These are phyloP conservation scores for Penicillium antarcticum DNA, from an alignment of 495 filamentous ascomycete genomes.

Conservation along the genomic window DNA sequence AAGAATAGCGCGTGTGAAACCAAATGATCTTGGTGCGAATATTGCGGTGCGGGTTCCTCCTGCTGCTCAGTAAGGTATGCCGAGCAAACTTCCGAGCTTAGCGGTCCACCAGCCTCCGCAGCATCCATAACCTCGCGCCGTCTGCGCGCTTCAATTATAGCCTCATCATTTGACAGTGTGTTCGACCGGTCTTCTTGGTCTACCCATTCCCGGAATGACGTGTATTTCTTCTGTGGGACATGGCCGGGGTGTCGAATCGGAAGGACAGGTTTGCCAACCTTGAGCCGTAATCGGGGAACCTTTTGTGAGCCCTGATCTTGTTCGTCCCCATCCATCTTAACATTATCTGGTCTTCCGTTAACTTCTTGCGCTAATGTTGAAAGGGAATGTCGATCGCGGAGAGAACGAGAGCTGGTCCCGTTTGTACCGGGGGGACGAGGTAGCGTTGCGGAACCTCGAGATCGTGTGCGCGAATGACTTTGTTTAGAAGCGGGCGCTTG, in stretches of 20 bases:
- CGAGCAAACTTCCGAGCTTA: constrained; percentile 68
- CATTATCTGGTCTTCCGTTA: constrained; percentile 5
- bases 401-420: constrained; percentile 21
- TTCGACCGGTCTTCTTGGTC: constrained; percentile 40
- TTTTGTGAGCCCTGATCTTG: constrained; percentile 19
- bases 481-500: constrained; percentile 31
- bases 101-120: constrained; percentile 66
- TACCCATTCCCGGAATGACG: constrained; percentile 57
- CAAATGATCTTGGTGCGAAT: constrained; percentile 81
- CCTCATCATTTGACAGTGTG: constrained; percentile 53
- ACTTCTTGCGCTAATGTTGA: constrained; percentile 16
- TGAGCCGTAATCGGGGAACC: constrained; percentile 48
- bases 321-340: constrained; percentile 13
- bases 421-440: constrained; percentile 17
- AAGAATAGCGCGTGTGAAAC: constrained; percentile 78
- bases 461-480: constrained; percentile 28
- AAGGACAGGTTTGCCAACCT: constrained; percentile 50
- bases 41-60: constrained; percentile 68
- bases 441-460: constrained; percentile 28
- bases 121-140: constrained; percentile 63
- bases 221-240: constrained; percentile 40
- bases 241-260: constrained; percentile 52
- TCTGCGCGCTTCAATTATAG: constrained; percentile 46
- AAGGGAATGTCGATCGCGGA: constrained; percentile 28
- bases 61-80: constrained; percentile 75